Base-by-base conservation (phyloP, 1,284 basidiomycete genomes). In the Inonotus obliquus region DNA sequence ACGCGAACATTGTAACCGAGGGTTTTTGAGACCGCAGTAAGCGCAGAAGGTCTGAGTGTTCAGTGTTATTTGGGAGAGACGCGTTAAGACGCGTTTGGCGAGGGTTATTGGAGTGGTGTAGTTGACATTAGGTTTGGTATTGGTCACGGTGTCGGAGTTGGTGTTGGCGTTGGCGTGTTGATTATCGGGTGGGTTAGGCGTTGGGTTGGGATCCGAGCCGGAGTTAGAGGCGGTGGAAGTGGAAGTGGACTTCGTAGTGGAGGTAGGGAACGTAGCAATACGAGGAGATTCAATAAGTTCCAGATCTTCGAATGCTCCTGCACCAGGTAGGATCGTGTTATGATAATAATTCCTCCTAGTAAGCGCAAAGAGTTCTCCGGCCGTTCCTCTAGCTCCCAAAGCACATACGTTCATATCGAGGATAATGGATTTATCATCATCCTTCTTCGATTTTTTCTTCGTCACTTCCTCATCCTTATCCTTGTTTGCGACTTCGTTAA, bases 1-100 rank as follows among this genome's bases (percentile, higher is more conserved):
- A 38, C 58, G 60, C 29, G 58, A 60, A 35, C 62, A 63, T 41
- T 48, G 62, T 1, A 39, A n/a, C 41, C 41, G 51, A n/a, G 62
- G 53, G 2, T n/a, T 29, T 13, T 10, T 35, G 32, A 56, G 60
- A 14, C 62, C 62, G 23, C 62, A 63, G 51, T 63, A 63, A 5
- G 44, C 17, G 38, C 62, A 63, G 25, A 37, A 60, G 13, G 13
- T 27, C 11, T 59, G 53, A n/a, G 41, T 54, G 11, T 45, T 54
- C 9, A 23, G 19, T 32, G 38, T 32, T 27, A 63, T 60, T 41
- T 29, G 48, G 17, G 55, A 32, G n/a, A 63, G 44, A 21, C 62
- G 57, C 9, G 41, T 10, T 17, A 59, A 44, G 7, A 63, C 44
- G 23, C 58, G 62, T 32, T 32, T 52, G 1, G 62, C 62, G 23